Base-by-base conservation (phyloP, 371 early-diverging fungal species). In the Capillidium heterosporum region DNA sequence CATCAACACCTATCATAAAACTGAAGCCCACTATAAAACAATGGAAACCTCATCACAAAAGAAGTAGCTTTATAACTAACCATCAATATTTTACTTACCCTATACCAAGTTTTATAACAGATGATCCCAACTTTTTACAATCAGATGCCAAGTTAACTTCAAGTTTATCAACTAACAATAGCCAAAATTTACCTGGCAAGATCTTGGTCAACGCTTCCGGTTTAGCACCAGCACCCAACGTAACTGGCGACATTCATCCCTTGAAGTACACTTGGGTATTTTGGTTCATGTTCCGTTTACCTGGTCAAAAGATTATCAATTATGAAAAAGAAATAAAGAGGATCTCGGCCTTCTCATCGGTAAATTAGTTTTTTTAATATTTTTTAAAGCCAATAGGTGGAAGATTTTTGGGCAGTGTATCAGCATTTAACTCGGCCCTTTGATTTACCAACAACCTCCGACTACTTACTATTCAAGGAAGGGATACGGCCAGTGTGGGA, bases 401-500 rank as follows among this genome's bases (percentile, higher is more conserved):
- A 95, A 62, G 82, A 87, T 60, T 96, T 91, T 68, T 96, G 95
- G 95, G 82, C 81, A 19, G 88, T 84, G 3, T 94, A 91, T 64
- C 79, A 77, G 52, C 84, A 85, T 56, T 66, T 96, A 60, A 77
- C 75, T 60, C 81, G 95, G 56, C 91, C 96, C 28, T 72, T 77
- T 53, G 86, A 88, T 51, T 72, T 98, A 59, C 86, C 87, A 10
- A 82, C 79, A 59, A 89, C 94, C 59, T 84, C 87, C 61, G 98
- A 98, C 66, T 86, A 89, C 64, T 91, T 90, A 65, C 67, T 98
- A 62, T 98, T 98, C 73, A 91, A 89, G 65, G 73, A 82, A 29
- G 95, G 94, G n/a, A 82, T 94, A 49, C 67, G 92, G 53, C 98
- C 98, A 53, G 87, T 94, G 31, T 98, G 98, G 98, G 98, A 98